Percentiles rank a stretch among this genome's conserved stretches.
These are phyloP conservation scores for Lactarius akahatsu DNA, from an alignment of 768 basidiomycete species.

Conservation along the genomic window DNA sequence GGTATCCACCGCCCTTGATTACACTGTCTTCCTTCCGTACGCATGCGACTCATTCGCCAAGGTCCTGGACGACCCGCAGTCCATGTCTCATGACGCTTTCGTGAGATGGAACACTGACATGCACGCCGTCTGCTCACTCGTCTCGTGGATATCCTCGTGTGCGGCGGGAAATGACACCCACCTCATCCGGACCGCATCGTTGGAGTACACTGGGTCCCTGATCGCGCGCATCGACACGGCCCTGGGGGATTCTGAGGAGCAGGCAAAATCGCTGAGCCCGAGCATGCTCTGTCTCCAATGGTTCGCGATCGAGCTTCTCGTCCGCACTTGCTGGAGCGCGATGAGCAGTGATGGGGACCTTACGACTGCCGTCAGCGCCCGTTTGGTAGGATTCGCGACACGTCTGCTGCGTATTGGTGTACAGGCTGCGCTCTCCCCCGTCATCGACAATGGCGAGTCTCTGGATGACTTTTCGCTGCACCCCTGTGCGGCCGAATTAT, in stretches of 20 bases:
- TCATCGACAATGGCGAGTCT: slow-evolving; percentile 37
- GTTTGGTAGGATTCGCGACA: slow-evolving; percentile 8
- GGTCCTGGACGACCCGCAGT: slow-evolving; percentile 46
- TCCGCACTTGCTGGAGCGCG: slow-evolving; percentile 13
- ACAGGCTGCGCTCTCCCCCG: slow-evolving; percentile 42
- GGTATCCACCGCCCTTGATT: slow-evolving; percentile 43
- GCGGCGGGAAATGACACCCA: neutral
- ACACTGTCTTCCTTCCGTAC: slow-evolving; percentile 36
- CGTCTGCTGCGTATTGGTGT: slow-evolving; percentile 57
- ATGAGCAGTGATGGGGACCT: slow-evolving; percentile 14
- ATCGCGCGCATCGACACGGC: slow-evolving; percentile 23
- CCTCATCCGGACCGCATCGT: slow-evolving; percentile 23
- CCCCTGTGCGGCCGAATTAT: slow-evolving; percentile 58
- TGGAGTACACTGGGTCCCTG: slow-evolving; percentile 22
- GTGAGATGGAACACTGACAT: slow-evolving; percentile 44
- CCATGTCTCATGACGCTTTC: slow-evolving; percentile 39
- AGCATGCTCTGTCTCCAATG: slow-evolving; percentile 20
- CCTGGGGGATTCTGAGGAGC: slow-evolving; percentile 8
- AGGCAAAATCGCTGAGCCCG: neutral
- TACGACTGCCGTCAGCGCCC: slow-evolving; percentile 9
- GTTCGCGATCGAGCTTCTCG: slow-evolving; percentile 26
- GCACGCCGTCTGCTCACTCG: slow-evolving; percentile 35
- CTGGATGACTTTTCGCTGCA: slow-evolving; percentile 41
- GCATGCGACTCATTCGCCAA: slow-evolving; percentile 31
- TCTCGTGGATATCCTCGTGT: slow-evolving; percentile 21